Percentiles rank a stretch among this genome's conserved stretches.
Conservation (phyloP, 345 rosid species). For the Erucastrum elatum region DNA sequence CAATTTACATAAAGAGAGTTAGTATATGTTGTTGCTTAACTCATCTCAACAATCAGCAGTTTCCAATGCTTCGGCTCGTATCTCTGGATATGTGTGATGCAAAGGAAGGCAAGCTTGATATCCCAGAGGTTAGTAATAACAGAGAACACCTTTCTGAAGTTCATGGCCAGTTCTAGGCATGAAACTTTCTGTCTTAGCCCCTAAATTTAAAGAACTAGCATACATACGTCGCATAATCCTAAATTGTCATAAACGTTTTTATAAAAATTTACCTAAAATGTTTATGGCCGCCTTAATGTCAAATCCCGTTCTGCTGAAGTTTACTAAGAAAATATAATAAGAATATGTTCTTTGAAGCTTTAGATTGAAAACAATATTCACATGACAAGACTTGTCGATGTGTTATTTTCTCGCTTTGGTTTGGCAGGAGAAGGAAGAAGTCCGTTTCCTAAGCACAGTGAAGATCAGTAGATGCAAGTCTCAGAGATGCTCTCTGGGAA, state of each 20-base stretch:
- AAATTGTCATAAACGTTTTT: too few species aligned
- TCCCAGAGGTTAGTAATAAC: slow-evolving; percentile 53
- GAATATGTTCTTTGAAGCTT: neutral
- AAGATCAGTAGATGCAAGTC: slow-evolving; percentile 66
- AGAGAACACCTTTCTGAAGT: neutral
- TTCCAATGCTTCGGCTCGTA: slow-evolving; percentile 68
- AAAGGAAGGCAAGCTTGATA: slow-evolving; percentile 57
- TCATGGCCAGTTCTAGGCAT: too few species aligned
- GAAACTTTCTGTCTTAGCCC: too few species aligned
- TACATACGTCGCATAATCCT: too few species aligned
- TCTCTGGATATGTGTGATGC: slow-evolving; percentile 76
- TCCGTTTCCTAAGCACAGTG: slow-evolving; percentile 44
- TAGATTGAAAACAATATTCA: slow-evolving; percentile 4
- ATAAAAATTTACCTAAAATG: too few species aligned
- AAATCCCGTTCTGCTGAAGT: too few species aligned
- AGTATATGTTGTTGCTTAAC: neutral
- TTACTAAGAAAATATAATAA: too few species aligned
- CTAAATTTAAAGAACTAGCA: too few species aligned
- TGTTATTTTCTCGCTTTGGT: neutral
- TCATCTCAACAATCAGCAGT: slow-evolving; percentile 36
- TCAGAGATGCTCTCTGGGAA: slow-evolving; percentile 39
- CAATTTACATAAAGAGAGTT: neutral
- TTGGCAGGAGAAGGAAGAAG: slow-evolving; percentile 36
- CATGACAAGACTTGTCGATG: neutral
- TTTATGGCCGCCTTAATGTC: too few species aligned